A percentile compares a stretch with the other conserved stretches of the same genome.
Conservation (phyloP, 129 eudicot species). For the Deinandra increscens region DNA sequence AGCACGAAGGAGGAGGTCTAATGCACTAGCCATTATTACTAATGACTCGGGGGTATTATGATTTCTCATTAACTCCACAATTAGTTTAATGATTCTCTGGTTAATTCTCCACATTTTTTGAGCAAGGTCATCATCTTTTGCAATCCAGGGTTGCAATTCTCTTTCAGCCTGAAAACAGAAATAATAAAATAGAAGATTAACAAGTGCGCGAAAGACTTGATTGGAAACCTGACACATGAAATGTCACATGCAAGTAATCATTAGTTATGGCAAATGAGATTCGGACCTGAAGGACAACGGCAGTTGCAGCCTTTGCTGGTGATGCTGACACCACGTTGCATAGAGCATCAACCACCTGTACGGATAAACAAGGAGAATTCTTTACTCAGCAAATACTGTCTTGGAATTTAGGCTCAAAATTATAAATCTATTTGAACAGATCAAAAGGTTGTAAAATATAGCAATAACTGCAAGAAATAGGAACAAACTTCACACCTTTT, state of each 20-base stretch:
- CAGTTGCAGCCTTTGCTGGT: constrained; percentile 95
- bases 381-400: neutral
- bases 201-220: no score
- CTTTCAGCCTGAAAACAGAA: constrained; percentile 78
- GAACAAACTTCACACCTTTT: neutral
- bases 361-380: constrained; percentile 10
- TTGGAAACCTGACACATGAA: no score
- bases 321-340: constrained; percentile 97
- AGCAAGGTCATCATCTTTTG: constrained; percentile 87
- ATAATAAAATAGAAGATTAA: neutral
- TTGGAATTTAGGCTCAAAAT: neutral
- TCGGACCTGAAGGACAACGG: constrained; percentile 90
- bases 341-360: constrained; percentile 95
- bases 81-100: constrained; percentile 86
- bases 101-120: constrained; percentile 87
- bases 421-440: neutral
- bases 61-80: constrained; percentile 94
- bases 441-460: neutral
- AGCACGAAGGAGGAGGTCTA: constrained; percentile 92
- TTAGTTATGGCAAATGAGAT: constrained; percentile 24
- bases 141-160: constrained; percentile 95
- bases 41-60: constrained; percentile 83
- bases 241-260: neutral
- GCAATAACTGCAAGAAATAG: neutral
- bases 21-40: constrained; percentile 82